These are phyloP conservation scores for Cladosporium phlei DNA, from an alignment of 2,329 filamentous ascomycete species.

Conservation along the genomic window DNA sequence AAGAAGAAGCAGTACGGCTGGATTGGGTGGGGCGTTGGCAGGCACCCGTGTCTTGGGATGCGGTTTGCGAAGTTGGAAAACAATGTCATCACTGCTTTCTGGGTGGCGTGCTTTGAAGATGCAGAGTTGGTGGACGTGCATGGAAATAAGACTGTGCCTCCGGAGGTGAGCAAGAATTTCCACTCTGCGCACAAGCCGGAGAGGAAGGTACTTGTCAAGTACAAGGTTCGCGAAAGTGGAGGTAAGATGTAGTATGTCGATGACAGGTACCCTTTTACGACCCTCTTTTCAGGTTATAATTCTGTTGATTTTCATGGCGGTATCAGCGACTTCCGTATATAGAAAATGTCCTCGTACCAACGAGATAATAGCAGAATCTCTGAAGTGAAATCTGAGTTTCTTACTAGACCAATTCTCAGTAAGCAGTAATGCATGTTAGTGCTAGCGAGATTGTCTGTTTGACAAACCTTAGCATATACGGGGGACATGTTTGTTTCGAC, in stretches of 20 bases:
- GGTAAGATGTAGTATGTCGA: background rate
- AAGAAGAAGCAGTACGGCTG: constrained; percentile 36
- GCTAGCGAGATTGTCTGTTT: too few species aligned
- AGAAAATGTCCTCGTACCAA: too few species aligned
- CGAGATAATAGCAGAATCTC: too few species aligned
- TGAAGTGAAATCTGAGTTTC: too few species aligned
- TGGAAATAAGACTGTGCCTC: constrained; percentile 33
- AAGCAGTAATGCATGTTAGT: too few species aligned
- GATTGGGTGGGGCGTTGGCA: constrained; percentile 34
- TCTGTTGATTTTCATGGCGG: too few species aligned
- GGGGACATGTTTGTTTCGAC: too few species aligned
- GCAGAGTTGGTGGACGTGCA: constrained; percentile 40
- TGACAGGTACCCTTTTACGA: too few species aligned
- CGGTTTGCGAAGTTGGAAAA: constrained; percentile 52
- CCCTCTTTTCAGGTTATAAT: too few species aligned
- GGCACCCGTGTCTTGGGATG: constrained; percentile 42
- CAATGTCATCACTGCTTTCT: constrained; percentile 47
- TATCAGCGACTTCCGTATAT: too few species aligned
- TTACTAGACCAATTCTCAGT: too few species aligned
- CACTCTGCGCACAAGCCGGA: constrained; percentile 40
- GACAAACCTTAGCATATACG: too few species aligned
- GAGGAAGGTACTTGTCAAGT: constrained; percentile 34
- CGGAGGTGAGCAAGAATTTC: constrained; percentile 34
- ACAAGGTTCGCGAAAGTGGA: constrained; percentile 31
- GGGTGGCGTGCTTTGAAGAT: constrained; percentile 49